Conservation (phyloP, 352 stramenopile species). For the Phytopythium sindhum region DNA sequence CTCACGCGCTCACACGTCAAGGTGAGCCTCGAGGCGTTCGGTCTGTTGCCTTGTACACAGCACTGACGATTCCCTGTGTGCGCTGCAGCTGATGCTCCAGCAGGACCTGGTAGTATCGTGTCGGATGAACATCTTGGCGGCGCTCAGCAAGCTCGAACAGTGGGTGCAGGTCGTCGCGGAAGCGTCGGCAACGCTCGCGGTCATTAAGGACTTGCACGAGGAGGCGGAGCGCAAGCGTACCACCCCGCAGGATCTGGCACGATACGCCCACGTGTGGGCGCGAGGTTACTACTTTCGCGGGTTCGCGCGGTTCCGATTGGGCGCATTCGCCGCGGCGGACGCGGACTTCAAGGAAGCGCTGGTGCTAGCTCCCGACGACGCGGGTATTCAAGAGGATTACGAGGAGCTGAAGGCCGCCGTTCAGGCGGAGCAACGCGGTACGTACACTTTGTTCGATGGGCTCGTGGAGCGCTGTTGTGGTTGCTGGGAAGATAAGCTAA, state of each 20-base stretch:
- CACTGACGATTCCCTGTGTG: not conserved
- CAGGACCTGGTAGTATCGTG: constrained; percentile 64
- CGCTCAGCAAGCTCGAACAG: constrained; percentile 52
- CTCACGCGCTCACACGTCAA: constrained; percentile 66
- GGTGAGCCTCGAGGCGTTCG: constrained; percentile 9
- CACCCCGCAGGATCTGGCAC: constrained; percentile 13
- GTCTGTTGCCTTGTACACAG: not conserved
- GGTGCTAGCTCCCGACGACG: constrained; percentile 48
- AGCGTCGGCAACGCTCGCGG: constrained; percentile 36
- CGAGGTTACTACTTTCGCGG: constrained; percentile 63
- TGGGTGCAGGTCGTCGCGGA: constrained; percentile 49
- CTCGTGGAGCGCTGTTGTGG: not conserved
- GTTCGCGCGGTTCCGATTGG: constrained; percentile 47
- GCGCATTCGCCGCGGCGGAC: constrained; percentile 33
- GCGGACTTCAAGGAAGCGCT: constrained; percentile 48
- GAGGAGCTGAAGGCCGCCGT: constrained; percentile 42
- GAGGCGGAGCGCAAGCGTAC: constrained; percentile 24
- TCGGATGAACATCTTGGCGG: constrained; percentile 61
- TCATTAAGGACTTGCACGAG: constrained; percentile 41
- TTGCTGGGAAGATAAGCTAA: not conserved
- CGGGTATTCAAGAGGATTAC: constrained; percentile 48
- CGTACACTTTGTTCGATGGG: not conserved
- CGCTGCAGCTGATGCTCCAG: constrained; percentile 35
- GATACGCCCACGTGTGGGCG: constrained; percentile 31
- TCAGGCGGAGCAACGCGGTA: constrained; percentile 35